phyloP scores from a whole-genome alignment of 2,329 filamentous ascomycete species.

The Sporothrix brunneoviolacea region DNA sequence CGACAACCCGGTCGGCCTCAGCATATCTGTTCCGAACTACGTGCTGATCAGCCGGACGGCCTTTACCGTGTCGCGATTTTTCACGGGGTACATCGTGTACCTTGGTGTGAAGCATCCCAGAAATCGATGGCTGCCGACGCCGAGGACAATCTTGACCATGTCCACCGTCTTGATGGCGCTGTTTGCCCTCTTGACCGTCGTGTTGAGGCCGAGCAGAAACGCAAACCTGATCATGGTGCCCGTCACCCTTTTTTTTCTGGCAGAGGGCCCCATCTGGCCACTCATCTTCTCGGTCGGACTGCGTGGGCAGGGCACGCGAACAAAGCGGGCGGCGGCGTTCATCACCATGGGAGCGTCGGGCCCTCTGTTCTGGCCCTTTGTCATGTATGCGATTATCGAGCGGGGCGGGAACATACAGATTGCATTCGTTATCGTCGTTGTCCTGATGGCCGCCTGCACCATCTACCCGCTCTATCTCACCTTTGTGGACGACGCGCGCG shows the following conservation, averaged over 20 bases:
- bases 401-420: slow-evolving; percentile 53
- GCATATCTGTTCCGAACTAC: slow-evolving; percentile 55
- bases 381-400: slow-evolving; percentile 62
- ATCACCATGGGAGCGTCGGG: slow-evolving; percentile 71
- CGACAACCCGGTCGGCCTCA: slow-evolving; percentile 37
- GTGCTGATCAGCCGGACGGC: slow-evolving; percentile 64
- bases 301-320: slow-evolving; percentile 70
- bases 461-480: slow-evolving; percentile 45
- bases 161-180: slow-evolving; percentile 56
- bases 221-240: slow-evolving; percentile 51
- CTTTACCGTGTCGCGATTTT: slow-evolving; percentile 69
- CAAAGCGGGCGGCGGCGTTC: slow-evolving; percentile 70
- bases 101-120: slow-evolving; percentile 36
- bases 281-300: slow-evolving; percentile 75
- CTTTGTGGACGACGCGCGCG: slow-evolving; percentile 38
- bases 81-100: slow-evolving; percentile 58
- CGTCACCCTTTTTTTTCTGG: slow-evolving; percentile 66
- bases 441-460: slow-evolving; percentile 39
- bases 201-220: slow-evolving; percentile 34
- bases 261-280: slow-evolving; percentile 76
- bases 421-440: slow-evolving; percentile 58
- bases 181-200: slow-evolving; percentile 41
- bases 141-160: slow-evolving; percentile 62
- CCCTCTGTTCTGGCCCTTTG: slow-evolving; percentile 66
- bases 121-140: slow-evolving; percentile 48